phyloP scores from a whole-genome alignment of 106 monocot species.

The Vanilla planifolia region DNA sequence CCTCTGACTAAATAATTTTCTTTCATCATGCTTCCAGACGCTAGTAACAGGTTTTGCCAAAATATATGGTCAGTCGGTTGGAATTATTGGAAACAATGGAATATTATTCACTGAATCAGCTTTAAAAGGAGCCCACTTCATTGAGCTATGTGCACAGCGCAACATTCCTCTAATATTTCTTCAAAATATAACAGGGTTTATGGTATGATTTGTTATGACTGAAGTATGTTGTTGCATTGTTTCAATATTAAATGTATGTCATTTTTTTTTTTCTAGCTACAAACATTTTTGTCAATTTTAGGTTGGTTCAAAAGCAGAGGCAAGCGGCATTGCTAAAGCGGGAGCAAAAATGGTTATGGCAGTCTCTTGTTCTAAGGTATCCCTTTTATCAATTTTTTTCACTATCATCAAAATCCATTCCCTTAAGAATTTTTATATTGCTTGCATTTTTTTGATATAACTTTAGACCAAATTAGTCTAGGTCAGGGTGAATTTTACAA shows the following conservation, averaged over 20 bases:
- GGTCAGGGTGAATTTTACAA: not conserved
- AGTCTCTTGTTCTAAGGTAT: slow-evolving; percentile 93
- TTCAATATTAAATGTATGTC: not conserved
- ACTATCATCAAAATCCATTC: not conserved
- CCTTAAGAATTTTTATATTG: not conserved
- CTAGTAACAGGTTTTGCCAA: slow-evolving; percentile 96
- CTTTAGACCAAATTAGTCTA: no score
- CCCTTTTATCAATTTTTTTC: not conserved
- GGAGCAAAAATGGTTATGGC: slow-evolving; percentile 99
- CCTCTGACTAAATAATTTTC: slow-evolving; percentile 1
- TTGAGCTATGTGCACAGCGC: slow-evolving; percentile 90
- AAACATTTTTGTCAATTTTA: slow-evolving; percentile 13
- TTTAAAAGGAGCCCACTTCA: slow-evolving; percentile 91
- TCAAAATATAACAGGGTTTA: slow-evolving; percentile 98
- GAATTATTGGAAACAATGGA: slow-evolving; percentile 97
- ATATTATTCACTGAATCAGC: slow-evolving; percentile 97
- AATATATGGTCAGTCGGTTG: slow-evolving; percentile 92
- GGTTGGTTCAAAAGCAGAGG: slow-evolving; percentile 98
- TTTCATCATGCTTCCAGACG: slow-evolving; percentile 46
- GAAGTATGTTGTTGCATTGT: not conserved
- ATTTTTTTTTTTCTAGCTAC: not conserved
- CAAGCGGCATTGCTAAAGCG: slow-evolving; percentile 96
- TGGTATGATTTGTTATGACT: slow-evolving; percentile 48
- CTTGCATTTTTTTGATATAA: not conserved
- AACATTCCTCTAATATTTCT: slow-evolving; percentile 99